Base-by-base conservation (phyloP, 306 rosid genomes). In the Prunus mongolica region DNA sequence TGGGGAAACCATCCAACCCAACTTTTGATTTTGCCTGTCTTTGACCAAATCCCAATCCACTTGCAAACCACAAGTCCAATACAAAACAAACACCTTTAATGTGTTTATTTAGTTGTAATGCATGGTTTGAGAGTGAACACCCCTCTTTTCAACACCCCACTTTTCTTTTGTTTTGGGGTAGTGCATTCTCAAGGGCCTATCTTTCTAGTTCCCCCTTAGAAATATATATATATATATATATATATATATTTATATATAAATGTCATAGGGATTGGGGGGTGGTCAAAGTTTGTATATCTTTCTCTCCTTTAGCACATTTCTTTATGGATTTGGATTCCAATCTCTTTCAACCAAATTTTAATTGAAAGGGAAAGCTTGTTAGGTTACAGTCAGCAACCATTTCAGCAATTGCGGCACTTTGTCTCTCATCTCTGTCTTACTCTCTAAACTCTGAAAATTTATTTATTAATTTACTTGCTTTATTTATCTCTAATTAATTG, bases 251-350 rank as follows among this genome's bases (percentile, higher is more conserved):
- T 12, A 41, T 12, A 10, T 50, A 28, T 65, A 67, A 55, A 80
- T 73, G 52, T 30, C 76, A 82, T 75, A 65, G 83, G 73, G 79
- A 87, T 72, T 80, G 84, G 82, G 84, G 82, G 70, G 84, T 80
- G 90, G 96, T 90, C 94, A 90, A 86, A 86, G 86, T 60, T 54
- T 51, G 19, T 51, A 58, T 82, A 81, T 75, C 73, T 76, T 77
- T 88, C 51, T 16, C 76, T 41, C 76, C 80, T 82, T 80, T 66
- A 41, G 45, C 50, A 74, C 38, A 41, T 79, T 83, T 81, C 78
- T 76, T 86, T 92, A 80, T 80, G 73, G 50, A 69, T 81, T 76
- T 65, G 76, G 93, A 90, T 88, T 90, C 92, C 90, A 79, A 81
- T 84, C 92, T 79, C 70, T 92, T 84, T 87, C 80, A 79, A 82